Percentiles rank a stretch among this genome's conserved stretches.
Evolutionary conservation across 2,329 filamentous ascomycete genomes (phyloP).

Genomic region (Helicocarpus griseus): DNA sequence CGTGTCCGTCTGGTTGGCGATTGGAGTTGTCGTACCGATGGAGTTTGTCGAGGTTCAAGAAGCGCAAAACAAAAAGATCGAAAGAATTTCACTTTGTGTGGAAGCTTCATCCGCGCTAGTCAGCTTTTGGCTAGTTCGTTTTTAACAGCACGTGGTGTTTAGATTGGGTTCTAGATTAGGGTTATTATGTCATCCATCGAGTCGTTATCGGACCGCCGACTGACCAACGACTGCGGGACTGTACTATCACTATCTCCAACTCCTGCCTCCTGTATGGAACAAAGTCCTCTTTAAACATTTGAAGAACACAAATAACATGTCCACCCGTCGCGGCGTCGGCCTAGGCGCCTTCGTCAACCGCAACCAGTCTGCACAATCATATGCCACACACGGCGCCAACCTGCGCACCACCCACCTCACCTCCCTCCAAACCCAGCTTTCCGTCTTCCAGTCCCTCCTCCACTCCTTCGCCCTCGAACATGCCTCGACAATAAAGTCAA

Average conservation of each 20-base stretch:
- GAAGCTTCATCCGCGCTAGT: constrained; percentile 18
- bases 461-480: constrained; percentile 94
- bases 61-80: constrained; percentile 12
- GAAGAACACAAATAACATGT: too few relatives aligned
- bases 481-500: constrained; percentile 88
- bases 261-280: neutral
- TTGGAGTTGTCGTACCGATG: constrained; percentile 23
- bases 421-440: constrained; percentile 83
- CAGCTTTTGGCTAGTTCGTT: constrained; percentile 7
- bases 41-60: constrained; percentile 15
- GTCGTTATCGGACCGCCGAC: neutral
- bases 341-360: constrained; percentile 83
- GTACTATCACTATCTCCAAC: neutral
- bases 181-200: constrained; percentile 17
- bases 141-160: constrained; percentile 2
- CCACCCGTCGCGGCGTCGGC: constrained; percentile 58
- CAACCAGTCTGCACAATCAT: constrained; percentile 76
- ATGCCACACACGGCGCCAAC: constrained; percentile 76
- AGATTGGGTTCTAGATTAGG: constrained; percentile 17
- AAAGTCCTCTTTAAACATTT: neutral
- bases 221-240: neutral
- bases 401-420: constrained; percentile 77
- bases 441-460: constrained; percentile 89
- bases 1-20: constrained; percentile 27
- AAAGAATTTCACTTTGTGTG: constrained; percentile 28